A percentile compares a stretch with the other conserved stretches of the same genome.
These are phyloP conservation scores for Cutaneotrichosporon spelunceum DNA, from an alignment of 1,284 basidiomycete species.

Conservation along the genomic window DNA sequence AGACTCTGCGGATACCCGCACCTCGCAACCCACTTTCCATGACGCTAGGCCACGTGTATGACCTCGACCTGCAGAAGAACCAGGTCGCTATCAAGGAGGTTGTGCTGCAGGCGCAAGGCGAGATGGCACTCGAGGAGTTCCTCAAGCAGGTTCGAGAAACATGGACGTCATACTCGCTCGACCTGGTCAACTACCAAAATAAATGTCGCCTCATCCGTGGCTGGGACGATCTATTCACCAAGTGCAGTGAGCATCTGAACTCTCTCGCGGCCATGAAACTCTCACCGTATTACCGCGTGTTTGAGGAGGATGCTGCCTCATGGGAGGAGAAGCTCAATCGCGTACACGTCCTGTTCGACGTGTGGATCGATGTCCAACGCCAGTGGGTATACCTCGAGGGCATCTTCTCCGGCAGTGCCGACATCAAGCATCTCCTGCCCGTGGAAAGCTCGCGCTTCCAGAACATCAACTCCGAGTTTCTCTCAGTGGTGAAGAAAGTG, in stretches of 20 bases:
- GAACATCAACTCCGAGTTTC: slow-evolving; percentile 98
- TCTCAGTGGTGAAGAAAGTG: slow-evolving; percentile 98
- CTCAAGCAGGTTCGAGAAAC: slow-evolving; percentile 93
- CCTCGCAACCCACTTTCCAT: slow-evolving; percentile 69
- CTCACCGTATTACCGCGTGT: slow-evolving; percentile 95
- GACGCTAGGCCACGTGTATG: slow-evolving; percentile 96
- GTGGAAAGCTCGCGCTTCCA: slow-evolving; percentile 96
- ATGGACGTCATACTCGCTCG: slow-evolving; percentile 94
- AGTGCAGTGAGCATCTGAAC: slow-evolving; percentile 93
- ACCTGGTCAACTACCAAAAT: slow-evolving; percentile 97
- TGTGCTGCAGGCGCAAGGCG: slow-evolving; percentile 96
- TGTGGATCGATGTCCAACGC: slow-evolving; percentile 99
- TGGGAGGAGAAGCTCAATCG: slow-evolving; percentile 96
- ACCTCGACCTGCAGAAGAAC: slow-evolving; percentile 91
- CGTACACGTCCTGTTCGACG: slow-evolving; percentile 92
- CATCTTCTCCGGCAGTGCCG: slow-evolving; percentile 97
- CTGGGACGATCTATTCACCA: slow-evolving; percentile 97
- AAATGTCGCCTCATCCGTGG: slow-evolving; percentile 94
- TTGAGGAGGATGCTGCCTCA: slow-evolving; percentile 86
- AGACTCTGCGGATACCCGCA: slow-evolving; percentile 69
- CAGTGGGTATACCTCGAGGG: slow-evolving; percentile 99
- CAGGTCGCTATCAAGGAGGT: slow-evolving; percentile 88
- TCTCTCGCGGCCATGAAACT: slow-evolving; percentile 95
- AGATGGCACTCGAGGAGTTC: slow-evolving; percentile 94
- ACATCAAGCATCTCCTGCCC: slow-evolving; percentile 96